Percentiles rank a stretch among this genome's conserved stretches.
phyloP scores from a whole-genome alignment of 495 filamentous ascomycete genomes.

The Darksidea phi region DNA sequence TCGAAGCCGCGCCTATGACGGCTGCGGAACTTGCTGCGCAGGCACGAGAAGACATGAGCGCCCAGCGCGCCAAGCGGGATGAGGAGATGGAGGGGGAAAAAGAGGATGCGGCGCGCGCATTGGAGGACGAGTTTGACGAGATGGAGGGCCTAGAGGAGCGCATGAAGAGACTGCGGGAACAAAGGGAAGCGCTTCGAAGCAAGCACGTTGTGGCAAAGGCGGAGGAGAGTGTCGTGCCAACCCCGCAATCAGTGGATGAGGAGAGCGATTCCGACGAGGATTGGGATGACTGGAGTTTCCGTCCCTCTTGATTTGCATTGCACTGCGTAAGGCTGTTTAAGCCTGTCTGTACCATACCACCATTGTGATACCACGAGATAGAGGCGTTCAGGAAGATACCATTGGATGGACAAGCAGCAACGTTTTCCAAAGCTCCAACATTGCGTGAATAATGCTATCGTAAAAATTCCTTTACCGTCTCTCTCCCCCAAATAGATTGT shows the following conservation, averaged over 20 bases:
- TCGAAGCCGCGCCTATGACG: slow-evolving; percentile 68
- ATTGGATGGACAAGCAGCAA: not conserved
- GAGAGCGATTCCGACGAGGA: slow-evolving; percentile 58
- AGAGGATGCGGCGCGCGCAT: slow-evolving; percentile 75
- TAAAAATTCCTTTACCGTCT: too few relatives aligned
- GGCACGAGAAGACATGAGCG: slow-evolving; percentile 56
- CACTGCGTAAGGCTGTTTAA: not conserved
- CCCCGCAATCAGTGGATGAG: slow-evolving; percentile 44
- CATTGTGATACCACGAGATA: too few relatives aligned
- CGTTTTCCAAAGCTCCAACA: too few relatives aligned
- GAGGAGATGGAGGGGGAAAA: slow-evolving; percentile 74
- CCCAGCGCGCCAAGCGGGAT: slow-evolving; percentile 54
- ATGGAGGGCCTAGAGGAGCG: slow-evolving; percentile 89
- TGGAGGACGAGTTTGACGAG: slow-evolving; percentile 89
- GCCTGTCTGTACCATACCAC: not conserved
- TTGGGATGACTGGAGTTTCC: slow-evolving; percentile 70
- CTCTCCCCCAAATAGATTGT: too few relatives aligned
- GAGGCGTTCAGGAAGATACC: slow-evolving; percentile 15
- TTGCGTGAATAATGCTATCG: too few relatives aligned
- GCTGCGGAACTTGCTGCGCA: slow-evolving; percentile 71
- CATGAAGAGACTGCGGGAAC: slow-evolving; percentile 72
- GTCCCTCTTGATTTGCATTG: slow-evolving; percentile 6
- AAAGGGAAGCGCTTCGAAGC: slow-evolving; percentile 59
- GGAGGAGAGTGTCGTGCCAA: slow-evolving; percentile 45
- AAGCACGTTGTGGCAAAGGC: slow-evolving; percentile 49